Percentiles rank a stretch among this genome's conserved stretches.
phyloP scores from a whole-genome alignment of 768 basidiomycete genomes.

The Leccinum pellstonianum region DNA sequence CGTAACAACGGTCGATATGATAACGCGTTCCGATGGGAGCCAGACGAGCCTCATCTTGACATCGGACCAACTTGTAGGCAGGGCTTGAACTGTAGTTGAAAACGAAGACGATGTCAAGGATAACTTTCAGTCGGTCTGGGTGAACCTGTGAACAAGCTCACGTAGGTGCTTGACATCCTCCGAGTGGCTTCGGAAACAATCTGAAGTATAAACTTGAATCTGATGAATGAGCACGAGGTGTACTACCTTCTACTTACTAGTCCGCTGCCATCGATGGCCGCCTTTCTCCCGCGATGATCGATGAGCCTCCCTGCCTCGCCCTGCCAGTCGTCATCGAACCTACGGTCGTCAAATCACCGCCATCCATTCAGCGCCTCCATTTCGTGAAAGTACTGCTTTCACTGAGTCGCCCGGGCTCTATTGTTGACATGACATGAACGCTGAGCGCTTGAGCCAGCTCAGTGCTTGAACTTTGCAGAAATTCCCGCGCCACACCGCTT shows the following conservation, averaged over 20 bases:
- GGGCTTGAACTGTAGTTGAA: background rate
- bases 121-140: background rate
- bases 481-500: background rate
- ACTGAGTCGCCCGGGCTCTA: background rate
- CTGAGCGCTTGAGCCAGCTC: too few relatives aligned
- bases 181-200: background rate
- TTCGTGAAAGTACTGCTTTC: background rate
- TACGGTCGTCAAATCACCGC: constrained; percentile 1
- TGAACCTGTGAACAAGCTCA: constrained; percentile 5
- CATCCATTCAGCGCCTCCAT: background rate
- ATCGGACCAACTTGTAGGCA: background rate
- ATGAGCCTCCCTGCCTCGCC: background rate
- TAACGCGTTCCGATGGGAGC: constrained; percentile 1
- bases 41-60: background rate
- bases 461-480: background rate
- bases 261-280: background rate
- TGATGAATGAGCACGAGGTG: background rate
- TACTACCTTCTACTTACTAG: background rate
- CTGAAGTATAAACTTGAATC: background rate
- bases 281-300: background rate
- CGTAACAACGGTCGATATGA: constrained; percentile 3
- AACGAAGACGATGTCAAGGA: background rate
- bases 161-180: background rate
- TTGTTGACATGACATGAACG: too few relatives aligned
- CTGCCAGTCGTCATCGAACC: background rate